phyloP scores from a whole-genome alignment of 1,284 basidiomycete genomes.

The Inonotus hispidus region DNA sequence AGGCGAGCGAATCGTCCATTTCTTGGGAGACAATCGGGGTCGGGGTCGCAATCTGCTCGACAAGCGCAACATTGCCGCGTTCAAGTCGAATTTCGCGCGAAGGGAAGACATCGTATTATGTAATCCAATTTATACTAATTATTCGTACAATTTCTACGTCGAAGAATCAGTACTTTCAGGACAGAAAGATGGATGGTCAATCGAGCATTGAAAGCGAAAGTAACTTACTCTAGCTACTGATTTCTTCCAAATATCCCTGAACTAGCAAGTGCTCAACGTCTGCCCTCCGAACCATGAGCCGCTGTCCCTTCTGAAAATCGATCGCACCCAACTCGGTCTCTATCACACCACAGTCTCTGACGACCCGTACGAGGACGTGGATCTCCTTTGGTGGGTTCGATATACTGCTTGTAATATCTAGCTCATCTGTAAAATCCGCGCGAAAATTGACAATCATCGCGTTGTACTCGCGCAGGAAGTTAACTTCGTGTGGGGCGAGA shows the following conservation, averaged over 20 bases:
- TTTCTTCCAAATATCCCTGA: slow-evolving; percentile 83
- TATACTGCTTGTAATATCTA: slow-evolving; percentile 80
- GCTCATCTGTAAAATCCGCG: slow-evolving; percentile 77
- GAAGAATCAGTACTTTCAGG: not conserved
- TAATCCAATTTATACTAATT: not conserved
- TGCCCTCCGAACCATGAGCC: slow-evolving; percentile 79
- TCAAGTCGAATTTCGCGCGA: not conserved
- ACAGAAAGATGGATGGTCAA: too few relatives aligned
- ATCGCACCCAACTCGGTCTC: slow-evolving; percentile 85
- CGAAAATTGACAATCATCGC: slow-evolving; percentile 80
- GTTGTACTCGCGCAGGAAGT: slow-evolving; percentile 84
- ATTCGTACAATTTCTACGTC: not conserved
- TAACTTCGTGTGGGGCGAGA: slow-evolving; percentile 86
- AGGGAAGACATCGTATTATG: not conserved
- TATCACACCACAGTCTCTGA: slow-evolving; percentile 84
- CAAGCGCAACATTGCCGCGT: slow-evolving; percentile 1
- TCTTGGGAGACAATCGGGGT: not conserved
- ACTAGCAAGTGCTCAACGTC: slow-evolving; percentile 92
- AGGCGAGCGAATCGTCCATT: not conserved
- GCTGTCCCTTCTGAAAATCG: slow-evolving; percentile 83
- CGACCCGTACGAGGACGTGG: slow-evolving; percentile 72
- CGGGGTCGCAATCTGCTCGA: not conserved
- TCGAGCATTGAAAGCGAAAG: not conserved
- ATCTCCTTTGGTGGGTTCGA: slow-evolving; percentile 76
- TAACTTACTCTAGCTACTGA: slow-evolving; percentile 23